A percentile compares a stretch with the other conserved stretches of the same genome.
These are phyloP conservation scores for Penicillium maclennaniae DNA, from an alignment of 495 filamentous ascomycete genomes.

Conservation along the genomic window DNA sequence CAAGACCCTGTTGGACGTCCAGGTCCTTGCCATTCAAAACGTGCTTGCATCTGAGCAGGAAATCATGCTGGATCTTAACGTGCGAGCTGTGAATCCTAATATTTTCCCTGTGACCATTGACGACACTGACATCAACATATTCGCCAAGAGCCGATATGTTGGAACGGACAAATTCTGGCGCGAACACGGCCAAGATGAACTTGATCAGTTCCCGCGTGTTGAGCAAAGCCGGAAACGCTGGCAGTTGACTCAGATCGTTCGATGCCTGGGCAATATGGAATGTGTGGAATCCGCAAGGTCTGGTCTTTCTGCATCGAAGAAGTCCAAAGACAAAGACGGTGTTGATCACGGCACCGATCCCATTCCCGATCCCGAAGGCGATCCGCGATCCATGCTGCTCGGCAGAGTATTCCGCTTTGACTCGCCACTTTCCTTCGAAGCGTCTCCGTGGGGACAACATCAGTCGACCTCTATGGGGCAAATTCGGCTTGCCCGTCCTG, in stretches of 20 bases:
- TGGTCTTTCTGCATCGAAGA: constrained; percentile 3
- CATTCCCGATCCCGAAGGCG: constrained; percentile 59
- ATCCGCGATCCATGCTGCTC: constrained; percentile 79
- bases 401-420: constrained; percentile 85
- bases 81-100: constrained; percentile 87
- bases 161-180: constrained; percentile 74
- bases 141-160: constrained; percentile 86
- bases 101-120: constrained; percentile 79
- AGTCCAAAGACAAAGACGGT: constrained; percentile 28
- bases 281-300: constrained; percentile 18
- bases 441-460: constrained; percentile 71
- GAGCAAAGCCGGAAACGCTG: constrained; percentile 36
- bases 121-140: constrained; percentile 83
- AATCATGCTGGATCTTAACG: constrained; percentile 89
- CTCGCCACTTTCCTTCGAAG: constrained; percentile 80
- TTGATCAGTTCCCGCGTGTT: constrained; percentile 30
- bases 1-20: constrained; percentile 76
- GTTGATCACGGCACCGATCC: constrained; percentile 73
- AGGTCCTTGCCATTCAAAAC: constrained; percentile 73
- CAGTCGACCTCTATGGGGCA: constrained; percentile 70
- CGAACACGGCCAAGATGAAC: constrained; percentile 41
- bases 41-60: constrained; percentile 93
- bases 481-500: constrained; percentile 73
- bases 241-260: constrained; percentile 29
- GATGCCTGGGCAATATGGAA: constrained; percentile 23